phyloP scores from a whole-genome alignment of 2,329 filamentous ascomycete species.

The Fusarium proliferatum region DNA sequence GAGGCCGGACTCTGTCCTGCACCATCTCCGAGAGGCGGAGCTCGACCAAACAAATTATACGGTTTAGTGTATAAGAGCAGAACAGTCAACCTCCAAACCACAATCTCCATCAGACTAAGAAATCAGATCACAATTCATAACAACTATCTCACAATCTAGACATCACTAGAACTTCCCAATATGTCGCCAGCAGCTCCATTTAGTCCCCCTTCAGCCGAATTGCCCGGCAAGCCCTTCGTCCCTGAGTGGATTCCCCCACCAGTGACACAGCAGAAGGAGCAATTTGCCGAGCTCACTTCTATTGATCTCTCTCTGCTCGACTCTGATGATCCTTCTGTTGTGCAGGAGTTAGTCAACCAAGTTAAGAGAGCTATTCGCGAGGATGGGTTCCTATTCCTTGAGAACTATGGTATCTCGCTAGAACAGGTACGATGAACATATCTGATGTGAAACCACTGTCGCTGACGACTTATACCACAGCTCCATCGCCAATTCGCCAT shows the following conservation, averaged over 20 bases:
- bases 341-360: slow-evolving; percentile 56
- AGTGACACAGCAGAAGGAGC: slow-evolving; percentile 56
- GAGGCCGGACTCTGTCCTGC: not conserved
- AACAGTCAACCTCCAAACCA: slow-evolving; percentile 1
- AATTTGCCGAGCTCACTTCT: slow-evolving; percentile 56
- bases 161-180: not conserved
- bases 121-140: not conserved
- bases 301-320: slow-evolving; percentile 58
- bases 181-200: slow-evolving; percentile 53
- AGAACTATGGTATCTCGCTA: slow-evolving; percentile 62
- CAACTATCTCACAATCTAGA: not conserved
- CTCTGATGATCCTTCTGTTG: slow-evolving; percentile 54
- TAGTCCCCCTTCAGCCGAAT: slow-evolving; percentile 52
- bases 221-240: slow-evolving; percentile 56
- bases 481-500: slow-evolving; percentile 62
- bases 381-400: slow-evolving; percentile 59
- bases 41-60: not conserved
- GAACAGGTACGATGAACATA: slow-evolving; percentile 45
- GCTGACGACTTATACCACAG: slow-evolving; percentile 37
- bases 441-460: not conserved
- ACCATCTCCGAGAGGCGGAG: slow-evolving; percentile 8
- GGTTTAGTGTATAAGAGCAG: slow-evolving; percentile 16
- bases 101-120: not conserved
- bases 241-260: slow-evolving; percentile 57
- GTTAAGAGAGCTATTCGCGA: slow-evolving; percentile 56